Base-by-base conservation (phyloP, 441 rosid genomes). In the Euphorbia schlechtendalii region DNA sequence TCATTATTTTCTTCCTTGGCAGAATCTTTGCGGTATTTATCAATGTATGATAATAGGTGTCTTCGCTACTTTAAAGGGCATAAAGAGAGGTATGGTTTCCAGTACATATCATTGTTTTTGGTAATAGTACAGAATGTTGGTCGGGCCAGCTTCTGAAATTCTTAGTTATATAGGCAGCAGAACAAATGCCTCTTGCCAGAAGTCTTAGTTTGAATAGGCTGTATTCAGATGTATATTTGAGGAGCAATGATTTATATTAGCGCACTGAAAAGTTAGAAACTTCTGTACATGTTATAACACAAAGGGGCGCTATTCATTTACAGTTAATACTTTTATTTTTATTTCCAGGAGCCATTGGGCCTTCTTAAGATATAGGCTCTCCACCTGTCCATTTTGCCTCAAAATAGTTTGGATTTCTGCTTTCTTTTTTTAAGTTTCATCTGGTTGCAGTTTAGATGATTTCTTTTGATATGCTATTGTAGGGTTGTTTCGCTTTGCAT, bases 61-160 rank as follows among this genome's bases (percentile, higher is more conserved):
- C 96, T 93, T 64, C 99, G 95, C 66, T 90, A 93, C 78, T 93
- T 93, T 75, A 93, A 90, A 79, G 99, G 99, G 24, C 99, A 93
- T 74, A 88, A 83, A 71, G 91, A 90, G 75, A 93, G 96, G 99
- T 88, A 49, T 54, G 71, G 61, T 54, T 27, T 40, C 13, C 52
- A 8, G 49, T 45, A 45, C 5, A 21, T 63, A 17, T 64, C 53
- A 17, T 40, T 27, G 28, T 25, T 63, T n/a, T 63, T n/a, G 3
- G 18, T 62, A 43, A 27, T 36, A 13, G 57, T 15, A 36, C 45
- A 17, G 28, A 56, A 55, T 52, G 43, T 46, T 22, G 56, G 28
- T 22, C 21, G 22, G 18, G 30, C 36, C n/a, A 40, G 6, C 27
- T 63, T 18, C 17, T 12, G 40, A 21, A 4, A 14, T 12, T 1